Evolutionary conservation across 2,329 filamentous ascomycete species (phyloP).

Genomic region (Madurella mycetomatis): DNA sequence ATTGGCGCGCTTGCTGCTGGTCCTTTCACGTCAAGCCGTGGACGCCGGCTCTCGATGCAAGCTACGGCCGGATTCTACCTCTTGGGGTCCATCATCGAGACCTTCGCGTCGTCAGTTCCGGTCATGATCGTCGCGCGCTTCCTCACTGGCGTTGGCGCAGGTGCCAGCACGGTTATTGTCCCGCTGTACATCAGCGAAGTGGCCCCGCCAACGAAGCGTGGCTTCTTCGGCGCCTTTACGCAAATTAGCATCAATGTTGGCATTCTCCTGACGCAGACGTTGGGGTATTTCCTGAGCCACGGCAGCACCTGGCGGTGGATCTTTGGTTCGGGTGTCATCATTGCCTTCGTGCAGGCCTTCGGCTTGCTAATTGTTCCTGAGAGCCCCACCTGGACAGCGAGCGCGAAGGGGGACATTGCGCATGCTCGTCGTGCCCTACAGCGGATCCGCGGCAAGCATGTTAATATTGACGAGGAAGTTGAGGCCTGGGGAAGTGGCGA

Average conservation of each 20-base stretch:
- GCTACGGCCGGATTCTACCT: constrained; percentile 73
- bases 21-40: constrained; percentile 70
- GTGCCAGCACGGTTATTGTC: constrained; percentile 85
- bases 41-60: constrained; percentile 72
- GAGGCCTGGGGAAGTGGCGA: constrained; percentile 51
- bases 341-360: constrained; percentile 63
- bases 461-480: constrained; percentile 70
- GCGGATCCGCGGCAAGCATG: constrained; percentile 66
- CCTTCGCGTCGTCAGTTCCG: constrained; percentile 62
- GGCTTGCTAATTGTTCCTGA: constrained; percentile 78
- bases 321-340: constrained; percentile 64
- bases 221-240: constrained; percentile 79
- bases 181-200: constrained; percentile 94
- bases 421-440: constrained; percentile 65
- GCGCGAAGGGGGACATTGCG: constrained; percentile 54
- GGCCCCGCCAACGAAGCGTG: constrained; percentile 67
- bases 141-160: constrained; percentile 77
- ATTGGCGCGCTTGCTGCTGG: constrained; percentile 76
- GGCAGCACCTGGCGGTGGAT: constrained; percentile 80
- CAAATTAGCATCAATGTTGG: constrained; percentile 93
- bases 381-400: constrained; percentile 79
- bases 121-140: constrained; percentile 70
- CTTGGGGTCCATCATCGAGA: constrained; percentile 70
- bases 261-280: constrained; percentile 74
- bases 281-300: constrained; percentile 84